A percentile compares a stretch with the other conserved stretches of the same genome.
Evolutionary conservation across 192 early-diverging fungal genomes (phyloP).

Genomic region (Coemansia sp.): DNA sequence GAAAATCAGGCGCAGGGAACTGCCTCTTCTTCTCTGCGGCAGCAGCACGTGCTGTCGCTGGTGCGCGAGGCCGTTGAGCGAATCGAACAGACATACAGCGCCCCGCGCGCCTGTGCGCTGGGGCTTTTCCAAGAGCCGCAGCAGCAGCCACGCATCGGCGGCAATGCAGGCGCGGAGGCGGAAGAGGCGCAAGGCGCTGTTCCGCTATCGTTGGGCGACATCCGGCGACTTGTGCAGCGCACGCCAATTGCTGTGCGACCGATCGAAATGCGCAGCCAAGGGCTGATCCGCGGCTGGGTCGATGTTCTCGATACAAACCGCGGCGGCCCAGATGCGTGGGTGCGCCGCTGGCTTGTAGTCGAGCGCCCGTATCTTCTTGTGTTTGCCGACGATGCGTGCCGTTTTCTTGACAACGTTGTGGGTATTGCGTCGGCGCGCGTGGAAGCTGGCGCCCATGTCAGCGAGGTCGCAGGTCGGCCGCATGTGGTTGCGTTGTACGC

Average conservation of each 20-base stretch:
- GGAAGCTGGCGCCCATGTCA: slow-evolving; percentile 15
- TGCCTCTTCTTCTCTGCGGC: neutral
- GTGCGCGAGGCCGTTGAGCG: slow-evolving; percentile 19
- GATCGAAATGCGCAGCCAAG: slow-evolving; percentile 28
- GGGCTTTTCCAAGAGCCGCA: slow-evolving; percentile 38
- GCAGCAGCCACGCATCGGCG: neutral
- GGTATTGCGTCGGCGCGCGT: slow-evolving; percentile 69
- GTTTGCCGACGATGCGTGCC: slow-evolving; percentile 65
- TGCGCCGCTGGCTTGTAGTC: slow-evolving; percentile 75
- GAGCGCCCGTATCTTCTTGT: slow-evolving; percentile 80
- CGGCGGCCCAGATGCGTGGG: slow-evolving; percentile 61
- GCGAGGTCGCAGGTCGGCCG: slow-evolving; percentile 30
- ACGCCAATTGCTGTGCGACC: slow-evolving; percentile 9
- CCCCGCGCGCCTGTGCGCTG: neutral
- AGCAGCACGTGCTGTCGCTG: slow-evolving; percentile 15
- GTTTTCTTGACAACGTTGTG: slow-evolving; percentile 73
- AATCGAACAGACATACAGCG: neutral
- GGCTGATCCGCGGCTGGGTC: slow-evolving; percentile 26
- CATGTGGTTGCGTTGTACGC: slow-evolving; percentile 47
- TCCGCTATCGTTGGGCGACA: slow-evolving; percentile 2
- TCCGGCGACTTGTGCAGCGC: slow-evolving; percentile 22
- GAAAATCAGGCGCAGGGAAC: neutral
- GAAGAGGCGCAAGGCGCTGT: neutral
- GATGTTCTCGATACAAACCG: slow-evolving; percentile 39
- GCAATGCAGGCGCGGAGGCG: no score